A percentile compares a stretch with the other conserved stretches of the same genome.
Evolutionary conservation across 768 basidiomycete species (phyloP).

Genomic region (Lactarius quietus): DNA sequence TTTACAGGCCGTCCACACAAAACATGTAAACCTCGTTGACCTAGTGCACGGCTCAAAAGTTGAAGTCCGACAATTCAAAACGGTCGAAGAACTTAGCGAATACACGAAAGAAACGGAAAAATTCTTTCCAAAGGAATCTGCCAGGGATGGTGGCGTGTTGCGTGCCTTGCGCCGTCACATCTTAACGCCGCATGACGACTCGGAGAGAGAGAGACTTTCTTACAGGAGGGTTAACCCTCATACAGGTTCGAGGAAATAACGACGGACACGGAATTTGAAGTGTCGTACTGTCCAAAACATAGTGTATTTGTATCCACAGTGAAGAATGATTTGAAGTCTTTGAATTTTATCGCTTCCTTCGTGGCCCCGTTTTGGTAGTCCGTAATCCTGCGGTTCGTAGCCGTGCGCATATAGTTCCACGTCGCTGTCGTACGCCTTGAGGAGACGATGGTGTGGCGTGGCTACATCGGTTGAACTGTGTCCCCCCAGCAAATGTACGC

Average conservation of each 20-base stretch:
- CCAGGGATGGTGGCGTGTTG: slow-evolving; percentile 33
- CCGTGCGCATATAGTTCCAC: too few species aligned
- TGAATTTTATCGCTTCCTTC: too few species aligned
- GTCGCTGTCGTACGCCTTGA: too few species aligned
- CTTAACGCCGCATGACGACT: not conserved
- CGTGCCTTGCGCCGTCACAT: slow-evolving; percentile 31
- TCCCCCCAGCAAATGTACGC: too few species aligned
- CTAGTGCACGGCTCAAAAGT: slow-evolving; percentile 28
- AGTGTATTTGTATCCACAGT: not conserved
- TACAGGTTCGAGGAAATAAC: not conserved
- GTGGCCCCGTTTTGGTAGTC: too few species aligned
- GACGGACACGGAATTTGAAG: not conserved
- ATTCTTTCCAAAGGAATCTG: slow-evolving; percentile 33
- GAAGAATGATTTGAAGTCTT: too few species aligned
- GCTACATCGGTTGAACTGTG: too few species aligned
- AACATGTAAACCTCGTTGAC: slow-evolving; percentile 35
- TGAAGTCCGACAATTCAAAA: slow-evolving; percentile 28
- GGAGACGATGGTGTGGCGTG: too few species aligned
- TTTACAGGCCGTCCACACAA: not conserved
- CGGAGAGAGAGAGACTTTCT: too few species aligned
- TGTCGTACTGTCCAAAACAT: not conserved
- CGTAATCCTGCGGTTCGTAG: too few species aligned
- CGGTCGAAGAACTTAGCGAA: slow-evolving; percentile 25
- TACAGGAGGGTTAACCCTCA: not conserved
- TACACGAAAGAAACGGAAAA: slow-evolving; percentile 28